Base-by-base conservation (phyloP, 202 grass and related monocot species). In the Schoenoplectus tabernaemontani region DNA sequence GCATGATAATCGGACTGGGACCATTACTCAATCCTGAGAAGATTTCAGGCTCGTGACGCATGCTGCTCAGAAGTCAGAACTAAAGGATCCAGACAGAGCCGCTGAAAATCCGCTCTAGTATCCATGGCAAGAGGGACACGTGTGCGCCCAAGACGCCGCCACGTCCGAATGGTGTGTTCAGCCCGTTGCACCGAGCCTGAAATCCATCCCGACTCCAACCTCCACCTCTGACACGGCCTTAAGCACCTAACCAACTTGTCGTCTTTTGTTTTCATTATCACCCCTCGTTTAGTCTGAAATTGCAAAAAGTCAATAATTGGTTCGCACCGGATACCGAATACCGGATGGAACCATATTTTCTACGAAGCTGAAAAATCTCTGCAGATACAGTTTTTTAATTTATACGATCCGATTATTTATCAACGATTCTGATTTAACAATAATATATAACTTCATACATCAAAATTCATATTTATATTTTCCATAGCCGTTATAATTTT, bases 221-320 rank as follows among this genome's bases (percentile, higher is more conserved):
- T 24, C 10, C 65, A 46, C 9, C 44, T 53, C 69, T 46, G 69
- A 74, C 69, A 51, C 22, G 13, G 5, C 69, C n/a, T n/a, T n/a
- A n/a, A n/a, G n/a, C n/a, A n/a, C 46, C 10, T 43, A 78, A 78
- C 76, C 11, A 44, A 78, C 50, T 61, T 24, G n/a, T 60, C 22
- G 33, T 42, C 19, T 61, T 44, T 78, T 78, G 4, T 78, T 56
- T 63, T 32, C 57, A 62, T 9, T 51, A 51, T 46, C 56, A n/a
- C 39, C 78, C 78, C 26, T 80, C 6, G 7, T 19, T 51, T 80
- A 3, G 3, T 64, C 28, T 12, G 42, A 80, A 80, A 80, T 80
- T 65, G 9, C 23, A 58, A 15, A 38, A 23, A 19, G 12, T 2
- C 70, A 78, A 78, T 59, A 33, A 23, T 23, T 76, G 64, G 13